These are phyloP conservation scores for Eucalyptus virginea DNA, from an alignment of 345 rosid species.

Conservation along the genomic window DNA sequence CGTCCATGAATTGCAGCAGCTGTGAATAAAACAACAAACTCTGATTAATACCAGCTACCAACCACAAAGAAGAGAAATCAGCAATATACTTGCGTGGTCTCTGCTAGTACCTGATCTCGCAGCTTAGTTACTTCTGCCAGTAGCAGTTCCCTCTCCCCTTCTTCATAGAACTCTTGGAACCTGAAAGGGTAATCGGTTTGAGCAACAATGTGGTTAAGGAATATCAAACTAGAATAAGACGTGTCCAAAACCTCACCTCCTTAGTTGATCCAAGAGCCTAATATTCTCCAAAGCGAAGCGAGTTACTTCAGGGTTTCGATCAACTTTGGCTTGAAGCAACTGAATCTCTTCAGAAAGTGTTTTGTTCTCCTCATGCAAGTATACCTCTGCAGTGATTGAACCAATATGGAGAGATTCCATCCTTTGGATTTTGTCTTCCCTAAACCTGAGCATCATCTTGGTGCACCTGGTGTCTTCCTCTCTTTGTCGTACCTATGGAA, in stretches of 20 bases:
- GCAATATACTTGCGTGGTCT: background rate
- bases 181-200: slow-evolving; percentile 21
- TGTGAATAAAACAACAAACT: slow-evolving; percentile 4
- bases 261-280: slow-evolving; percentile 81
- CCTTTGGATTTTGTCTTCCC: slow-evolving; percentile 94
- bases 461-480: slow-evolving; percentile 92
- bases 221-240: background rate
- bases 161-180: slow-evolving; percentile 91
- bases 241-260: slow-evolving; percentile 38
- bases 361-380: slow-evolving; percentile 62
- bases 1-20: slow-evolving; percentile 59
- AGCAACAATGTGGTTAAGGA: background rate
- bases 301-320: slow-evolving; percentile 88
- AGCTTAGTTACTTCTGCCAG: slow-evolving; percentile 55
- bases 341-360: slow-evolving; percentile 64
- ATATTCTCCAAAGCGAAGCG: slow-evolving; percentile 94
- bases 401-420: slow-evolving; percentile 70
- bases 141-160: slow-evolving; percentile 89
- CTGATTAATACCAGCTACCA: background rate
- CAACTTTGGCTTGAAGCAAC: slow-evolving; percentile 83
- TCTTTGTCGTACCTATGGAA: slow-evolving; percentile 78
- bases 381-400: slow-evolving; percentile 51
- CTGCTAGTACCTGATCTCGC: slow-evolving; percentile 59
- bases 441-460: slow-evolving; percentile 93
- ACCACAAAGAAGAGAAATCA: background rate